A percentile compares a stretch with the other conserved stretches of the same genome.
Conservation (phyloP, 148 eudicot species). For the Vaccinium macrocarpon region DNA sequence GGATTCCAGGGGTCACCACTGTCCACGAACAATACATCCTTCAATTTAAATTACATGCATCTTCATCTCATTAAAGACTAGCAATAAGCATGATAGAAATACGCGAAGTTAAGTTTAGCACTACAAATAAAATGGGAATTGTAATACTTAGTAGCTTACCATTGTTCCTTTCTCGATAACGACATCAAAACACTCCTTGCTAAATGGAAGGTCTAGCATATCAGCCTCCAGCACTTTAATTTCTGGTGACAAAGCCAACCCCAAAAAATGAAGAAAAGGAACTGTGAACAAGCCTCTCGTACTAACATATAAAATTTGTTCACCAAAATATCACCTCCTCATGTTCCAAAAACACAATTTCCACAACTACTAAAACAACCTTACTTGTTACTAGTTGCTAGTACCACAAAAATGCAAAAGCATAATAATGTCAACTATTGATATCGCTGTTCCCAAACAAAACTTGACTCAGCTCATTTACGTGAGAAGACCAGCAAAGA, state of each 20-base stretch:
- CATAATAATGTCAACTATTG: background rate
- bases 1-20: slow-evolving; percentile 99
- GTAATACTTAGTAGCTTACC: slow-evolving; percentile 41
- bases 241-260: slow-evolving; percentile 33
- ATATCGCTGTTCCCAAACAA: background rate
- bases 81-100: slow-evolving; percentile 3
- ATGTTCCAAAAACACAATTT: background rate
- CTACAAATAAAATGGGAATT: background rate
- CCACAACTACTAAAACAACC: background rate
- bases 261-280: background rate
- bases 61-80: slow-evolving; percentile 23
- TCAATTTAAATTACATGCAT: slow-evolving; percentile 41
- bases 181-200: slow-evolving; percentile 74
- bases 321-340: background rate
- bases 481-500: background rate
- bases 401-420: background rate
- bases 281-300: background rate
- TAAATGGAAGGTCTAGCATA: slow-evolving; percentile 87
- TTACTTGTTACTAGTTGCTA: background rate
- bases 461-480: background rate
- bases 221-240: slow-evolving; percentile 85
- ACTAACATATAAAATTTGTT: background rate
- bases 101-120: background rate
- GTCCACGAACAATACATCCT: slow-evolving; percentile 99
- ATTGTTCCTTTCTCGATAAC: slow-evolving; percentile 98